A percentile compares a stretch with the other conserved stretches of the same genome.
Conservation (phyloP, 495 filamentous ascomycete species). For the Podospora sp. region DNA sequence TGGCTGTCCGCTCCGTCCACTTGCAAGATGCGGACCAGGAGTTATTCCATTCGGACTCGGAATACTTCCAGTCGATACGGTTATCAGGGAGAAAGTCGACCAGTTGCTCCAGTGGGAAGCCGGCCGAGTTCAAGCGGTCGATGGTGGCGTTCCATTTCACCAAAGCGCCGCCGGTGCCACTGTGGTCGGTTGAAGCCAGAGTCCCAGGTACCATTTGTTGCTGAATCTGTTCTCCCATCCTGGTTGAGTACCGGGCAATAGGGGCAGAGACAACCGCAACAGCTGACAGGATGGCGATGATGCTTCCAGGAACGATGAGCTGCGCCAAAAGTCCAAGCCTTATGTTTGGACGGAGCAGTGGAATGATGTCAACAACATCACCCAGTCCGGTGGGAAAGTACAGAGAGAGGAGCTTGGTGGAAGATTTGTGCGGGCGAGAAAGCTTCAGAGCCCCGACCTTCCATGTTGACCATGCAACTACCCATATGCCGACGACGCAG, state of each 20-base stretch:
- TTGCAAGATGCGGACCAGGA: conserved; percentile 10
- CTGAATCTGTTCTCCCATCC: neutral
- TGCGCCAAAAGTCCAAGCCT: conserved; percentile 2
- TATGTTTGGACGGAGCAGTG: conserved; percentile 5
- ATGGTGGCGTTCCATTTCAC: conserved; percentile 20
- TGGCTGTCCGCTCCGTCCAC: conserved; percentile 3
- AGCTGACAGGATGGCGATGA: conserved; percentile 9
- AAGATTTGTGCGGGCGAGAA: neutral
- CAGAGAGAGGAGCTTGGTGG: conserved; percentile 15
- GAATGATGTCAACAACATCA: conserved; percentile 11
- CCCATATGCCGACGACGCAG: conserved; percentile 8
- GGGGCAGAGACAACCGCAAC: conserved; percentile 8
- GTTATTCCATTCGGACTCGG: conserved; percentile 12
- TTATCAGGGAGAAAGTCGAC: conserved; percentile 13
- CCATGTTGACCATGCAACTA: conserved; percentile 1
- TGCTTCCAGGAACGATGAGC: neutral
- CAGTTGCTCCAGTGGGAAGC: conserved; percentile 10
- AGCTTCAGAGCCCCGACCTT: conserved; percentile 5
- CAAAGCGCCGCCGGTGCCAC: conserved; percentile 5
- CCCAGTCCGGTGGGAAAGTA: conserved; percentile 4
- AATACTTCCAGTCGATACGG: conserved; percentile 7
- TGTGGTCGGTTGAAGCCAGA: conserved; percentile 7
- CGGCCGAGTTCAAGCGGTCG: conserved; percentile 14
- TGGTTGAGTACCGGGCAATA: conserved; percentile 14
- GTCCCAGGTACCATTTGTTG: neutral